Base-by-base conservation (phyloP, 1,284 basidiomycete genomes). In the Trichosporon faecale region DNA sequence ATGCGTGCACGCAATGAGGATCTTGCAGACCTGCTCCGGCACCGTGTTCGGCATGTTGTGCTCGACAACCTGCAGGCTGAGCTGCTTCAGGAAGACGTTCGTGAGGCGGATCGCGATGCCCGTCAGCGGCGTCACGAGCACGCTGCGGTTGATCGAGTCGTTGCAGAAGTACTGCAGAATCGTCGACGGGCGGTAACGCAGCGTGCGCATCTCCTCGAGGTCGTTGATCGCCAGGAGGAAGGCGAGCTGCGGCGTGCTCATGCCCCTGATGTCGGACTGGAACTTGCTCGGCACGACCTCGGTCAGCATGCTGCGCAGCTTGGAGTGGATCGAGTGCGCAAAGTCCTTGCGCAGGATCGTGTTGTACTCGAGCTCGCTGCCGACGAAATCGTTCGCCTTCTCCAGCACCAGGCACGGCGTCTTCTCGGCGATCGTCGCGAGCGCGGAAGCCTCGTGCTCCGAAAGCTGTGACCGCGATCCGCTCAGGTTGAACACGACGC, bases 321-420 rank as follows among this genome's bases (percentile, higher is more conserved):
- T 89, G 23, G 85, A 78, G 68, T 91, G 87, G 21, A 91, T 88
- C 91, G 93, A 64, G 57, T 44, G 64, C 1, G 90, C 90, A 77
- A 92, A 95, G 78, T 94, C 93, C 76, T 91, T 91, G n/a, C 93
- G 87, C 72, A 99, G 88, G 33, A 96, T 91, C 8, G 94, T 91
- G 81, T 95, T 96, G 82, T 95, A 98, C 80, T 98, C 94, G 25
- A 98, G 87, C 74, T 95, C 94, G 77, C 92, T 94, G 37, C 91
- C 90, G 44, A 95, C 88, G 67, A 91, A 92, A 82, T 97, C 94
- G 73, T 90, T 89, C 0, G 91, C 88, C 70, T 89, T 89, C 79
- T 96, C 94, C 33, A 91, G 85, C 3, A 98, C 89, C 72, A 97
- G 87, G 0, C 89, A 86, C 1, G 96, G 97, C 1, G 95, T 95